Percentiles rank a stretch among this genome's conserved stretches.
Evolutionary conservation across 805 yeast genomes (phyloP).

Genomic region (Millerago galiae): DNA sequence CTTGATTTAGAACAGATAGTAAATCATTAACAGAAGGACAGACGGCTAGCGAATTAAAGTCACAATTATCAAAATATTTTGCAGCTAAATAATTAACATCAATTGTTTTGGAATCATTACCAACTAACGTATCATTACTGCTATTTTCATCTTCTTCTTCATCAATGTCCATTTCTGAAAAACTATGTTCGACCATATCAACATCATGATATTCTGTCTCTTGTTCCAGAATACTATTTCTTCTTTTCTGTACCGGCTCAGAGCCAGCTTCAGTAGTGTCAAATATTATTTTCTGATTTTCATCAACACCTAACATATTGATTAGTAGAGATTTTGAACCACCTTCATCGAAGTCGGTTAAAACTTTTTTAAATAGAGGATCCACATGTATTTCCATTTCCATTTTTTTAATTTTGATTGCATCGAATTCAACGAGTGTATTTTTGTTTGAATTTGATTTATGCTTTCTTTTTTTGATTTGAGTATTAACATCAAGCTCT

Average conservation of each 20-base stretch:
- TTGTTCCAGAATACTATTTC: slow-evolving; percentile 5
- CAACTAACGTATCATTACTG: not conserved
- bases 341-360: slow-evolving; percentile 78
- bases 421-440: slow-evolving; percentile 45
- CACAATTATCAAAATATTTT: slow-evolving; percentile 7
- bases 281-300: slow-evolving; percentile 50
- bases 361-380: slow-evolving; percentile 67
- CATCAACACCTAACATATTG: slow-evolving; percentile 53
- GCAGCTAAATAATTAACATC: slow-evolving; percentile 10
- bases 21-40: slow-evolving; percentile 18
- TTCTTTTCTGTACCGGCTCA: slow-evolving; percentile 5
- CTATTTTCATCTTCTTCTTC: slow-evolving; percentile 1
- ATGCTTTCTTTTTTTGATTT: slow-evolving; percentile 7
- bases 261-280: slow-evolving; percentile 41
- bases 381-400: slow-evolving; percentile 65
- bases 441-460: slow-evolving; percentile 30
- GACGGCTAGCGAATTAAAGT: slow-evolving; percentile 1
- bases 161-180: slow-evolving; percentile 21
- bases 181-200: slow-evolving; percentile 9
- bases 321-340: slow-evolving; percentile 67
- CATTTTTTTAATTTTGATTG: slow-evolving; percentile 45
- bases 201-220: slow-evolving; percentile 8
- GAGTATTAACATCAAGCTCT: slow-evolving; percentile 10
- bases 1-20: slow-evolving; percentile 16
- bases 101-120: not conserved